Percentiles rank a stretch among this genome's conserved stretches.
These are phyloP conservation scores for Phytopythium mirpurense DNA, from an alignment of 352 stramenopile species.

Conservation along the genomic window DNA sequence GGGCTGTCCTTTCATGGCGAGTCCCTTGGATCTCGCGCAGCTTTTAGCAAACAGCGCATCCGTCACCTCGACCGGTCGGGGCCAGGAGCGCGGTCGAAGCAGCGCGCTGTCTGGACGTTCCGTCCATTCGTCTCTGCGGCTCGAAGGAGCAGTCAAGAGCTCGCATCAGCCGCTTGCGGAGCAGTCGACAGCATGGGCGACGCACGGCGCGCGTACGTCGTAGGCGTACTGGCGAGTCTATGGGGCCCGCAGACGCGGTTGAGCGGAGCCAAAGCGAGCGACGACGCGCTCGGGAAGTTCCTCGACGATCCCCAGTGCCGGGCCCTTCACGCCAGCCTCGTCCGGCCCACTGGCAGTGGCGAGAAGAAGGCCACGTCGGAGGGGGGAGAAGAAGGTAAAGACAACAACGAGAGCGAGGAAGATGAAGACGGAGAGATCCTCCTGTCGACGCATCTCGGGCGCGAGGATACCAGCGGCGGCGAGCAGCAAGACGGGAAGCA, in stretches of 20 bases:
- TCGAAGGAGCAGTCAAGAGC: too few relatives aligned
- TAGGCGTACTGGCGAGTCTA: slow-evolving; percentile 51
- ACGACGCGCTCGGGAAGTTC: slow-evolving; percentile 57
- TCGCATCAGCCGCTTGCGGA: neutral
- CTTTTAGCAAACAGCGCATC: neutral
- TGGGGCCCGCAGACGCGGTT: slow-evolving; percentile 44
- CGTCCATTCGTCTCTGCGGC: too few relatives aligned
- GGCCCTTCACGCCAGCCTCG: slow-evolving; percentile 50
- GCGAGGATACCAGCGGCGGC: neutral
- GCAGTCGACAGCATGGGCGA: slow-evolving; percentile 33
- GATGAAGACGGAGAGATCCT: slow-evolving; percentile 15
- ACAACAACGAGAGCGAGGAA: slow-evolving; percentile 14
- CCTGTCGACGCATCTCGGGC: slow-evolving; percentile 15
- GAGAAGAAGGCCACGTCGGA: neutral
- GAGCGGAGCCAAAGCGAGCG: slow-evolving; percentile 25
- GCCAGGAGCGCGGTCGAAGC: neutral
- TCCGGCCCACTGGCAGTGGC: neutral
- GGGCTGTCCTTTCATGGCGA: slow-evolving; percentile 5
- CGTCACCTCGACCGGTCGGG: neutral
- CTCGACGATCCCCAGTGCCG: slow-evolving; percentile 63
- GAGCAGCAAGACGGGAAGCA: slow-evolving; percentile 3
- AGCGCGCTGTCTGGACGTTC: too few relatives aligned
- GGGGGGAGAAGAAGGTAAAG: slow-evolving; percentile 8
- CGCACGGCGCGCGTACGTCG: slow-evolving; percentile 52
- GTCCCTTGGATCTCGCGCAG: slow-evolving; percentile 1